A percentile compares a stretch with the other conserved stretches of the same genome.
phyloP scores from a whole-genome alignment of 1,284 basidiomycete species.

The Trametes hirsuta region DNA sequence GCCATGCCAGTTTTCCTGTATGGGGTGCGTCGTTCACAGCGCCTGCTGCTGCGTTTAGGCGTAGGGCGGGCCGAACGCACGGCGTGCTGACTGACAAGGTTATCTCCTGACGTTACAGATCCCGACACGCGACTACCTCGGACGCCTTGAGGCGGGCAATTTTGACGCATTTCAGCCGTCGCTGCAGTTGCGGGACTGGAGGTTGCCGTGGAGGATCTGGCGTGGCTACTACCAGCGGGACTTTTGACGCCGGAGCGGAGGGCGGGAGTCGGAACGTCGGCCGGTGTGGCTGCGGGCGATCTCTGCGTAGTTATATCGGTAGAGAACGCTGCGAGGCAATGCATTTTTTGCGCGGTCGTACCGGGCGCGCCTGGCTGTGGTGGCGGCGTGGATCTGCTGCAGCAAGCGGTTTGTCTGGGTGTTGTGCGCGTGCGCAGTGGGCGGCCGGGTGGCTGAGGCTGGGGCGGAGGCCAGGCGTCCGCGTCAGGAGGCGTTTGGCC shows the following conservation, averaged over 20 bases:
- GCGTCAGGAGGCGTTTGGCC: constrained; percentile 11
- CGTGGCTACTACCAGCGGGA: constrained; percentile 62
- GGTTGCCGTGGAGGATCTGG: constrained; percentile 87
- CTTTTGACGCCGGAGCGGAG: constrained; percentile 45
- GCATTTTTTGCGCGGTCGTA: constrained; percentile 6
- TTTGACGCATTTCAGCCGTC: constrained; percentile 84
- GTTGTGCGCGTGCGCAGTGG: neutral
- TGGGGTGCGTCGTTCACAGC: constrained; percentile 51
- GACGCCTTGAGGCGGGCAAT: constrained; percentile 73
- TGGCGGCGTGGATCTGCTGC: neutral
- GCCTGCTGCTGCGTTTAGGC: constrained; percentile 4
- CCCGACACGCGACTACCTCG: constrained; percentile 75
- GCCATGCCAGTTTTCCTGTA: constrained; percentile 82
- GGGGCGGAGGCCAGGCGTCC: constrained; percentile 9
- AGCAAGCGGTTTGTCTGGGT: neutral
- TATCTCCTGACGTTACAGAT: constrained; percentile 50
- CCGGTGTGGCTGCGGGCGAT: constrained; percentile 5
- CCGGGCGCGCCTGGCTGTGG: constrained; percentile 3
- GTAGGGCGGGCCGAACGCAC: constrained; percentile 15
- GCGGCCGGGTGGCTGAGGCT: constrained; percentile 3
- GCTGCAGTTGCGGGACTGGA: constrained; percentile 81
- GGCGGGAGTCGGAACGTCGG: constrained; percentile 8
- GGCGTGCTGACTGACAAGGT: constrained; percentile 19
- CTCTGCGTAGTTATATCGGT: constrained; percentile 2
- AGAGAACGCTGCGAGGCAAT: neutral